Evolutionary conservation across 331 rosid species (phyloP).

Genomic region (Prunus yedoensis): DNA sequence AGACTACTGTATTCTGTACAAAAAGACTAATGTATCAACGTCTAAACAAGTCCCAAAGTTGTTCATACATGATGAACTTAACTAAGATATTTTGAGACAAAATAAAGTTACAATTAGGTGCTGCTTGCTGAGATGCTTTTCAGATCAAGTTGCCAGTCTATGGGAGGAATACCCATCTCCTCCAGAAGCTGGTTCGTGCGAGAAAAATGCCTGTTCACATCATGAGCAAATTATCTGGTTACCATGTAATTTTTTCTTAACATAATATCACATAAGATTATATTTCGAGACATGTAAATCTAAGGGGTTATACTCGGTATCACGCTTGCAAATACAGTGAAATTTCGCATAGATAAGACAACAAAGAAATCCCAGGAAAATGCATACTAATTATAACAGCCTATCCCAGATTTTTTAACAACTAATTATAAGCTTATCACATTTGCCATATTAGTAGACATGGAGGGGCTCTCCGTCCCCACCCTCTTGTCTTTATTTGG

Average conservation of each 20-base stretch:
- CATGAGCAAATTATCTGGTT: slow-evolving; percentile 3
- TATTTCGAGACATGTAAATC: not conserved
- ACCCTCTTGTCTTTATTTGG: not conserved
- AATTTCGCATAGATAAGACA: not conserved
- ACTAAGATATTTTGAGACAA: not conserved
- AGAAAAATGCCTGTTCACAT: slow-evolving; percentile 78
- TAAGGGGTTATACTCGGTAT: not conserved
- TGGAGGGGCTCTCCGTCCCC: not conserved
- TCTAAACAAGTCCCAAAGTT: slow-evolving; percentile 1
- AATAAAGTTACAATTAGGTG: slow-evolving; percentile 11
- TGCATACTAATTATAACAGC: not conserved
- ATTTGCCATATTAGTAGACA: not conserved
- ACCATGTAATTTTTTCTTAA: not conserved
- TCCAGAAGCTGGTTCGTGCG: slow-evolving; percentile 77
- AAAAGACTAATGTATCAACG: not conserved
- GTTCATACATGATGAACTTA: not conserved
- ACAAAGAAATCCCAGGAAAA: not conserved
- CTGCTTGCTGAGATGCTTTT: not conserved
- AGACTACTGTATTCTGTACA: slow-evolving; percentile 2
- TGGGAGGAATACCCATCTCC: slow-evolving; percentile 54
- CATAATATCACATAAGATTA: not conserved
- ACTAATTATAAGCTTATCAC: not conserved
- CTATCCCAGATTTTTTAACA: not conserved
- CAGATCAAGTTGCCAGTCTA: slow-evolving; percentile 77
- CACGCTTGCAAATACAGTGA: not conserved